phyloP scores from a whole-genome alignment of 2,329 filamentous ascomycete genomes.

The Leptodontidium sp. region DNA sequence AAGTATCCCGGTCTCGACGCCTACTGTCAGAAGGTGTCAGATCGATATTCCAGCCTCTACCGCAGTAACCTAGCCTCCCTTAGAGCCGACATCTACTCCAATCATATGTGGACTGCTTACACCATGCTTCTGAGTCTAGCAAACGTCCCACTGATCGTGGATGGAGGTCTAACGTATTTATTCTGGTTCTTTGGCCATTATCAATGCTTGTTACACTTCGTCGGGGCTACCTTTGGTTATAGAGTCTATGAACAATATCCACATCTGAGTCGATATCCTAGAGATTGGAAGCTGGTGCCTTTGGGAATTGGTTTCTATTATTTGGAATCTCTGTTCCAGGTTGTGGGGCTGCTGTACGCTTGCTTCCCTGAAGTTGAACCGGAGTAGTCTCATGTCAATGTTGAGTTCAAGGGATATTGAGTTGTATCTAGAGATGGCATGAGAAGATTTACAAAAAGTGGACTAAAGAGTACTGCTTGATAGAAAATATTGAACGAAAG shows the following conservation, averaged over 20 bases:
- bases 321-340: not conserved
- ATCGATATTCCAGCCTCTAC: not conserved
- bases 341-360: not conserved
- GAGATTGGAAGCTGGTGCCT: not conserved
- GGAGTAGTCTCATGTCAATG: not conserved
- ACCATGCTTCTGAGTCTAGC: not conserved
- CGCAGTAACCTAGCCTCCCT: slow-evolving; percentile 3
- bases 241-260: not conserved
- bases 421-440: not conserved
- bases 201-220: not conserved
- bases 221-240: not conserved
- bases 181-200: not conserved
- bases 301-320: not conserved
- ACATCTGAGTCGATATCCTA: not conserved
- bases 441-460: not conserved
- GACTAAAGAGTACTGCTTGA: not conserved
- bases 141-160: not conserved
- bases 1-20: not conserved
- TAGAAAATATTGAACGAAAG: not conserved
- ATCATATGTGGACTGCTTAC: not conserved
- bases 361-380: not conserved
- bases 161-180: not conserved
- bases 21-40: not conserved
- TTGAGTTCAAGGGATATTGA: not conserved
- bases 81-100: not conserved